These are phyloP conservation scores for Lactarius tabidus DNA, from an alignment of 768 basidiomycete genomes.

Conservation along the genomic window DNA sequence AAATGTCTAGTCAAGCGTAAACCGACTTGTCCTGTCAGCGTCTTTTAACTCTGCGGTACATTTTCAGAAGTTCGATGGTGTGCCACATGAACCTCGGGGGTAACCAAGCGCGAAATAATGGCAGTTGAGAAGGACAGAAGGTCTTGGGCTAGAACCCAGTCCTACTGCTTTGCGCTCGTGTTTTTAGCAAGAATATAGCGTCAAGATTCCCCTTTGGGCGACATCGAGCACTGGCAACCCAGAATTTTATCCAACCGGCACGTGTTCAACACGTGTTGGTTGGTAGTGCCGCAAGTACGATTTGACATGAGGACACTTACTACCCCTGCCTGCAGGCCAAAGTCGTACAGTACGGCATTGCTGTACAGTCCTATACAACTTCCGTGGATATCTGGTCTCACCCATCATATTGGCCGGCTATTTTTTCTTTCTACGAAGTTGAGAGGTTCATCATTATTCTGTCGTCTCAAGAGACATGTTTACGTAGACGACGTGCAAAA, in stretches of 20 bases:
- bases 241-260: neutral
- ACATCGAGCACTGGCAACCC: neutral
- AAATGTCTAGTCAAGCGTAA: neutral
- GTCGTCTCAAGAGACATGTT: neutral
- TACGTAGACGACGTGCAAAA: neutral
- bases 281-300: neutral
- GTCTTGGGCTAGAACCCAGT: neutral
- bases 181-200: neutral
- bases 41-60: neutral
- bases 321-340: neutral
- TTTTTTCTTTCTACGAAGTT: neutral
- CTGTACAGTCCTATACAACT: no score
- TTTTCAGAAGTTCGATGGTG: neutral
- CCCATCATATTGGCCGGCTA: neutral
- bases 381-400: neutral
- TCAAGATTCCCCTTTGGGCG: neutral
- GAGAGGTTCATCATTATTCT: neutral
- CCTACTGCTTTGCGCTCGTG: neutral
- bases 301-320: neutral
- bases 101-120: neutral
- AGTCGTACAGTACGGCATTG: conserved; percentile 2
- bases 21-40: neutral
- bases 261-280: conserved; percentile 14
- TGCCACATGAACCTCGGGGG: neutral
- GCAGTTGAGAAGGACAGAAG: neutral